Conservation (phyloP, 768 basidiomycete genomes). For the Hebeloma cylindrosporum region DNA sequence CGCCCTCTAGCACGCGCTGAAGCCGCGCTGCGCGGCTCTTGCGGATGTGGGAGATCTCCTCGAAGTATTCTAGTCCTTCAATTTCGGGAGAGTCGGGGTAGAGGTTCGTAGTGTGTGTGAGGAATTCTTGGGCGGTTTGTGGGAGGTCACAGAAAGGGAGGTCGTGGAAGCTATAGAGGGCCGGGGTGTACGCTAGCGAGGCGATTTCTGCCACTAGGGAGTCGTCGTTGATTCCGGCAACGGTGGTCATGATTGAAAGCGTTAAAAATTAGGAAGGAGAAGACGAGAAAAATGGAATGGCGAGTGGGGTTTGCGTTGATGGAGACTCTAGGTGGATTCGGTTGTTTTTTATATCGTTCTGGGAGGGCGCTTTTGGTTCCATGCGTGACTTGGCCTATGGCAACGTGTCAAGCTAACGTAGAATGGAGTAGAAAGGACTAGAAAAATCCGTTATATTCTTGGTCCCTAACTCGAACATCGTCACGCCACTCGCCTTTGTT, state of each 20-base stretch:
- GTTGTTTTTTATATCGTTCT: neutral
- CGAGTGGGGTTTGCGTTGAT: neutral
- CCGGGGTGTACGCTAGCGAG: constrained; percentile 2
- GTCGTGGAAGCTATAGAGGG: neutral
- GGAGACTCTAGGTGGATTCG: neutral
- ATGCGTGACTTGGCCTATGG: neutral
- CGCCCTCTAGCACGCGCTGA: constrained; percentile 9
- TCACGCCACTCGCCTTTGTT: neutral
- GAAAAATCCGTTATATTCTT: neutral
- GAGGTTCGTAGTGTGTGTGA: neutral
- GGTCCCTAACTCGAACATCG: neutral
- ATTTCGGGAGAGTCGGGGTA: neutral
- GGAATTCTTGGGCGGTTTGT: constrained; percentile 2
- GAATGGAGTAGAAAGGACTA: neutral
- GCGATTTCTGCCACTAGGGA: neutral
- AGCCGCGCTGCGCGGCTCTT: constrained; percentile 1
- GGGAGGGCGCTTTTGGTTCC: neutral
- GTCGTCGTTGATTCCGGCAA: neutral
- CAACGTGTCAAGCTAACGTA: neutral
- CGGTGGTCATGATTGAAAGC: neutral
- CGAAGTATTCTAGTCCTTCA: neutral
- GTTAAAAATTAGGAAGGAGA: neutral
- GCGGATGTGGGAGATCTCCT: neutral
- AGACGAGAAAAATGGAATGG: neutral
- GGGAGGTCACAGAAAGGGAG: constrained; percentile 11